These are phyloP conservation scores for Penicillium bovifimosum DNA, from an alignment of 495 filamentous ascomycete genomes.

Conservation along the genomic window DNA sequence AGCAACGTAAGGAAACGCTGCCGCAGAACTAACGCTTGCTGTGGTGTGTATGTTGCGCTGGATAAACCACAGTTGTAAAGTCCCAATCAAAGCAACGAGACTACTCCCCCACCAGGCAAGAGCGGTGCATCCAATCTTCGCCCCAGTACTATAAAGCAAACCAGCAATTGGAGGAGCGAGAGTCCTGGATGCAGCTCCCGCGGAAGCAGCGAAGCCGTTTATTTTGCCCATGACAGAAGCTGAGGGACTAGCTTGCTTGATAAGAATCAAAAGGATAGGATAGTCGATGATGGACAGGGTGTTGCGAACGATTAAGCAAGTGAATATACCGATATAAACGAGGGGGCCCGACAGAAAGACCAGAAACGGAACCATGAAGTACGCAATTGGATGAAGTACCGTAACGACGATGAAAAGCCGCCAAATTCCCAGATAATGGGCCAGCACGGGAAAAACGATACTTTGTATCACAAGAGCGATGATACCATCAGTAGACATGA, in stretches of 20 bases:
- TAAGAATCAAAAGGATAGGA: slow-evolving; percentile 71
- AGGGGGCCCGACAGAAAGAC: slow-evolving; percentile 53
- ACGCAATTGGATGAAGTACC: slow-evolving; percentile 66
- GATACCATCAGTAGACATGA: slow-evolving; percentile 73
- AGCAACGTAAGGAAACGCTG: slow-evolving; percentile 24
- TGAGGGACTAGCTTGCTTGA: slow-evolving; percentile 76
- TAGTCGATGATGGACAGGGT: slow-evolving; percentile 71
- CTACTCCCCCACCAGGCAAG: slow-evolving; percentile 75
- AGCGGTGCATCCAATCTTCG: slow-evolving; percentile 61
- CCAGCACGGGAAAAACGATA: slow-evolving; percentile 65
- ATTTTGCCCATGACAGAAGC: slow-evolving; percentile 64
- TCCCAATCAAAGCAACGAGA: slow-evolving; percentile 62
- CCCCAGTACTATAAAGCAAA: slow-evolving; percentile 64
- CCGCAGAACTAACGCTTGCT: slow-evolving; percentile 31
- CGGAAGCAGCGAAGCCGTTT: slow-evolving; percentile 75
- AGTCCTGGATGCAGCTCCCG: slow-evolving; percentile 70
- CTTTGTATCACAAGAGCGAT: slow-evolving; percentile 78
- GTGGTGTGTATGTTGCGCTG: slow-evolving; percentile 43
- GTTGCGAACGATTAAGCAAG: slow-evolving; percentile 66
- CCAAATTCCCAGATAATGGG: slow-evolving; percentile 69
- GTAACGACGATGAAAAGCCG: slow-evolving; percentile 67
- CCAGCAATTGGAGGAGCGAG: slow-evolving; percentile 72
- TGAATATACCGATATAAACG: slow-evolving; percentile 65
- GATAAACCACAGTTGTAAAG: slow-evolving; percentile 63
- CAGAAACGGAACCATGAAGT: slow-evolving; percentile 69